Conservation (phyloP, 768 basidiomycete genomes). For the Lactifluus volemus region DNA sequence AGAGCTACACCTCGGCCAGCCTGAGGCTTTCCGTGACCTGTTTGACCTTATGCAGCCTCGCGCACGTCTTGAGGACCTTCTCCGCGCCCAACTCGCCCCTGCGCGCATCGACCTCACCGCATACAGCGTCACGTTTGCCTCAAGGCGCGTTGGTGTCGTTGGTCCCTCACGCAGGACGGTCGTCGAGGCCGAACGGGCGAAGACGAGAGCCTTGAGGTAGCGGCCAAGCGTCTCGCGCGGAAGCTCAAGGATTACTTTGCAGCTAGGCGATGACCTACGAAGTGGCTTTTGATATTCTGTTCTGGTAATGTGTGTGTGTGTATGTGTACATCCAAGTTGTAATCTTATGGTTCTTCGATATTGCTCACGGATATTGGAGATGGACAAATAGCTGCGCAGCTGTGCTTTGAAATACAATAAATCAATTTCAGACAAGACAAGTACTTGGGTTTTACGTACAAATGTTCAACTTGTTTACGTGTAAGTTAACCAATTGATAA, state of each 20-base stretch:
- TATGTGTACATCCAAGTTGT: not conserved
- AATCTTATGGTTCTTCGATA: not conserved
- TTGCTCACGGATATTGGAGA: not conserved
- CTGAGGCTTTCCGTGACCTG: slow-evolving; percentile 70
- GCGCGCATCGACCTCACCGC: slow-evolving; percentile 26
- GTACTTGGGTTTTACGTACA: not conserved
- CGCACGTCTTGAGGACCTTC: slow-evolving; percentile 67
- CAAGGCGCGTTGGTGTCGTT: slow-evolving; percentile 3
- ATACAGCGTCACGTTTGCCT: slow-evolving; percentile 5
- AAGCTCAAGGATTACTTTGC: slow-evolving; percentile 9
- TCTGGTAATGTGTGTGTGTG: not conserved
- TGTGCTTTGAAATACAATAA: not conserved
- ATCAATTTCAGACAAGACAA: too few species aligned
- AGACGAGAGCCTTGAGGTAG: slow-evolving; percentile 21
- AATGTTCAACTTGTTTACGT: not conserved
- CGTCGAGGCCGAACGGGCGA: slow-evolving; percentile 16
- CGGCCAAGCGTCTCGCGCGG: slow-evolving; percentile 19
- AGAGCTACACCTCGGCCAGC: slow-evolving; percentile 64
- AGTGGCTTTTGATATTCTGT: not conserved
- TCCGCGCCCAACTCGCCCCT: slow-evolving; percentile 36
- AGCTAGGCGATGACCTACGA: not conserved
- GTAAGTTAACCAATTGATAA: not conserved
- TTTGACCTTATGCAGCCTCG: slow-evolving; percentile 73
- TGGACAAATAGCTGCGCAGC: not conserved
- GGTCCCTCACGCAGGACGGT: slow-evolving; percentile 17